Base-by-base conservation (phyloP, 192 early-diverging fungal species). In the Coemansia sp. region DNA sequence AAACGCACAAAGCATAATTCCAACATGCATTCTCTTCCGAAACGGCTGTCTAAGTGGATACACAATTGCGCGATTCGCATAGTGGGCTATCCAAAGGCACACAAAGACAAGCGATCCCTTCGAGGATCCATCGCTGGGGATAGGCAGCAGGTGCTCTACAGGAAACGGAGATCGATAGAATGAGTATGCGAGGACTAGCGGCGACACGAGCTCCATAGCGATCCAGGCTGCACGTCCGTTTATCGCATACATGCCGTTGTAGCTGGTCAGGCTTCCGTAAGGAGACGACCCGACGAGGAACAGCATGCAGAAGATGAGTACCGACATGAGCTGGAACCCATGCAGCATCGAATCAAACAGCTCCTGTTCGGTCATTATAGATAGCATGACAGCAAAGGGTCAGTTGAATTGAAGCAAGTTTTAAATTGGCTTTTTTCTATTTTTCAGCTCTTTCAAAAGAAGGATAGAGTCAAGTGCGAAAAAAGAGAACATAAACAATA, bases 21-120 rank as follows among this genome's bases (percentile, higher is more conserved):
- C 68, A 33, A 68, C 1, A 34, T 69, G 68, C 81, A 83, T 78
- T n/a, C 68, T 75, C 22, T 72, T 72, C 19, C 81, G 71, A 2
- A 61, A 66, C 11, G 62, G 52, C 50, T 68, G 68, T 11, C 72
- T 59, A 25, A 74, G 59, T 48, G 81, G 81, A 28, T 83, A 83
- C 7, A 79, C 34, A 7, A 74, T 30, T 4, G 69, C 71, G 2
- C 81, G 81, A 31, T 83, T 67, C 2, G 40, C 31, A 47, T 83
- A 83, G 44, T 83, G 81, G 11, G 48, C 11, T 0, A 67, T 22
- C 77, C 77, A 80, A 17, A 74, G 33, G 0, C 23, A 5, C 8
- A 64, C 42, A 47, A 58, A 38, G 60, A 61, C 37, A 56, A 31
- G n/a, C 47, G 23, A 25, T 41, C 37, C 13, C 17, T 19, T 19